Evolutionary conservation across 441 rosid species (phyloP).

Genomic region (Populus hybrid): DNA sequence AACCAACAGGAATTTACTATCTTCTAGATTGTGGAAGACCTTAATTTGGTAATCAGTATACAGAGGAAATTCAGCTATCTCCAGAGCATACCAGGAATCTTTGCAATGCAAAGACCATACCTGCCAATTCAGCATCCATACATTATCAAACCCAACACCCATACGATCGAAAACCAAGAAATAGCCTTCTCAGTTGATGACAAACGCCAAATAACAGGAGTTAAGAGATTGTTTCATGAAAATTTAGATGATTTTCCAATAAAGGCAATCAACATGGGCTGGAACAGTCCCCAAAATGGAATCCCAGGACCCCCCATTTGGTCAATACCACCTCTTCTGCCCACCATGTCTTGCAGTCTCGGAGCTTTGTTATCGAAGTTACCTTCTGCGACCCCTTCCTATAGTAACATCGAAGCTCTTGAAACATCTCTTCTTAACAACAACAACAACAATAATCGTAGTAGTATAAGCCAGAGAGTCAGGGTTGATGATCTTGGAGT

Average conservation of each 20-base stretch:
- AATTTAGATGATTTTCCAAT: conserved; percentile 27
- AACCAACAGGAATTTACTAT: background rate
- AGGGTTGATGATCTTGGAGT: conserved; percentile 21
- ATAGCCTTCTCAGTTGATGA: conserved; percentile 24
- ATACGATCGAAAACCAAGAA: conserved; percentile 30
- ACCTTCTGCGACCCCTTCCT: conserved; percentile 39
- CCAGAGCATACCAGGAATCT: conserved; percentile 65
- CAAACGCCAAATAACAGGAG: conserved; percentile 31
- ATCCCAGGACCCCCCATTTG: conserved; percentile 34
- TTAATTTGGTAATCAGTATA: conserved; percentile 54
- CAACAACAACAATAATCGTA: background rate
- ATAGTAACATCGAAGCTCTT: conserved; percentile 26
- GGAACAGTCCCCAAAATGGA: conserved; percentile 54
- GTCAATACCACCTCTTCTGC: conserved; percentile 50
- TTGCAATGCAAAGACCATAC: conserved; percentile 49
- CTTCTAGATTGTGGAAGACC: conserved; percentile 57
- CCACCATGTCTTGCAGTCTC: conserved; percentile 42
- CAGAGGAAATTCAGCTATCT: conserved; percentile 69
- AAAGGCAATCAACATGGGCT: conserved; percentile 54
- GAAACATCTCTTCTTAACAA: conserved; percentile 23
- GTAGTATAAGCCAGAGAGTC: conserved; percentile 12
- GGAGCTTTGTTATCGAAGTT: conserved; percentile 53
- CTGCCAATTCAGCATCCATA: conserved; percentile 47
- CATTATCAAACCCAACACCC: conserved; percentile 32
- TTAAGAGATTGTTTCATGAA: conserved; percentile 42